Percentiles rank a stretch among this genome's conserved stretches.
Conservation (phyloP, 805 yeast species). For the Priceomyces medius region DNA sequence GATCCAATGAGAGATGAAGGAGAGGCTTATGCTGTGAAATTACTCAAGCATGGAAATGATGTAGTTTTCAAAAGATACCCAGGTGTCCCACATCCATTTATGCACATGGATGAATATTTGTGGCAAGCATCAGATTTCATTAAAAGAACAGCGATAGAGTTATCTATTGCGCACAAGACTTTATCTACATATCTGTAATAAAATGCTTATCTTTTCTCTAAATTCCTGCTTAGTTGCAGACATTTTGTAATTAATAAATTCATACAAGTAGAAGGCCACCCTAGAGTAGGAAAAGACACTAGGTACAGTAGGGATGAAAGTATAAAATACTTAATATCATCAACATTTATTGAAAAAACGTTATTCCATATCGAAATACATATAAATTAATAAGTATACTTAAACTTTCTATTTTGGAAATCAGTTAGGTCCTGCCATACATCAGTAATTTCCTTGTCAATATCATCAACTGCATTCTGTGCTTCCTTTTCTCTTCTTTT, state of each 20-base stretch:
- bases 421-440: slow-evolving; percentile 16
- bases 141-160: slow-evolving; percentile 23
- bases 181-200: not conserved
- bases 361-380: not conserved
- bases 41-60: slow-evolving; percentile 23
- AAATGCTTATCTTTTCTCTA: not conserved
- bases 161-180: slow-evolving; percentile 24
- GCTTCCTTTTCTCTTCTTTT: slow-evolving; percentile 8
- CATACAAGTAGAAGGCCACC: not conserved
- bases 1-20: slow-evolving; percentile 34
- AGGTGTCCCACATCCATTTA: slow-evolving; percentile 33
- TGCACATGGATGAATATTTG: slow-evolving; percentile 30
- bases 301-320: too few species aligned
- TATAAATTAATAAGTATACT: slow-evolving; percentile 12
- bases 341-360: not conserved
- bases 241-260: not conserved
- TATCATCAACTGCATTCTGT: slow-evolving; percentile 1
- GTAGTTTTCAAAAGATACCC: slow-evolving; percentile 25
- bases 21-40: slow-evolving; percentile 25
- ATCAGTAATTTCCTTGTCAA: slow-evolving; percentile 7
- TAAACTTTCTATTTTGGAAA: slow-evolving; percentile 13
- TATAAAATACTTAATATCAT: not conserved
- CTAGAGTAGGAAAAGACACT: not conserved
- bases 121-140: slow-evolving; percentile 29
- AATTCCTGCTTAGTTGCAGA: not conserved